Conservation (phyloP, 2,329 filamentous ascomycete species). For the Ascochyta fabae region DNA sequence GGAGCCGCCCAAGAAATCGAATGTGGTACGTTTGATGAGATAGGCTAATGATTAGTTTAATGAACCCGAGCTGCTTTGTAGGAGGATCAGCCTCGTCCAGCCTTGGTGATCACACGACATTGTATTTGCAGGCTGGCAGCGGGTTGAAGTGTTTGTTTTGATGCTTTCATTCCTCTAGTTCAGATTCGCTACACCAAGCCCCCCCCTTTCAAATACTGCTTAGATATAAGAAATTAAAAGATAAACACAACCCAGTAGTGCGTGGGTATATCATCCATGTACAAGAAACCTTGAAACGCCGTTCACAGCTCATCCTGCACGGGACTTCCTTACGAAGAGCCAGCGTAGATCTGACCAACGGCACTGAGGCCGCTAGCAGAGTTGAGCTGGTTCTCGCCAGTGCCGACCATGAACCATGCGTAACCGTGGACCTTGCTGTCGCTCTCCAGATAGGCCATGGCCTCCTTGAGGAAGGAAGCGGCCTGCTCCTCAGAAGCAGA, state of each 20-base stretch:
- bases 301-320: neutral
- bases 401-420: slow-evolving; percentile 48
- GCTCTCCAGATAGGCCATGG: slow-evolving; percentile 37
- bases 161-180: slow-evolving; percentile 1
- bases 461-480: slow-evolving; percentile 43
- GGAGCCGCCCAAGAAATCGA: neutral
- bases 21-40: slow-evolving; percentile 14
- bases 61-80: neutral
- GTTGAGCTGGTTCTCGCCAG: slow-evolving; percentile 40
- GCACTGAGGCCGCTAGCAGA: slow-evolving; percentile 22
- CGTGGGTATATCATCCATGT: slow-evolving; percentile 18
- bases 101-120: neutral
- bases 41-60: neutral
- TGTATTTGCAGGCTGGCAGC: neutral
- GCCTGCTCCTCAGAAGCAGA: slow-evolving; percentile 37
- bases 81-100: neutral
- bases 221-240: slow-evolving; percentile 19
- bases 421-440: slow-evolving; percentile 46
- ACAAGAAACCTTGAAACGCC: slow-evolving; percentile 16
- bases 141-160: neutral
- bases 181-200: slow-evolving; percentile 18
- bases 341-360: slow-evolving; percentile 38
- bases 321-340: slow-evolving; percentile 14
- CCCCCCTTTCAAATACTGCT: slow-evolving; percentile 4
- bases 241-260: slow-evolving; percentile 12